Evolutionary conservation across 2,329 filamentous ascomycete species (phyloP), one percentile per base, ranked within the genome.

Genomic region (Xylaria sp.): DNA sequence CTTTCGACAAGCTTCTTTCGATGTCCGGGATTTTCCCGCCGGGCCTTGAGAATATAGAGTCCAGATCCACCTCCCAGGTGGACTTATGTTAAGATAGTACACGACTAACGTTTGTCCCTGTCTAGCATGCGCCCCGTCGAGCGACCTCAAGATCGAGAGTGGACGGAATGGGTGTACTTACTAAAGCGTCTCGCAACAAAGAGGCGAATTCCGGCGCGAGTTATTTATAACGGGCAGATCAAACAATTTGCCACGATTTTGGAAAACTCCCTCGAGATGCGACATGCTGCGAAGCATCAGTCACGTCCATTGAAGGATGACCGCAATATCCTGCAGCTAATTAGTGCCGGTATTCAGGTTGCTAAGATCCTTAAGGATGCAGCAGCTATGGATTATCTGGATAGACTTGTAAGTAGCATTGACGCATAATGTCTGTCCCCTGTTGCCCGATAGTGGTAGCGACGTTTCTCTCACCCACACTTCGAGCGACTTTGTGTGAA

Each of bases 121-220:
- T 48, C 29, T 51, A 73, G 71, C 79, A 94, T 94, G 87, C 88
- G 92, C 73, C 91, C 91, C 1, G 78, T 79, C 29, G 76, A 79
- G 68, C 72, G 76, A 63, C 78, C 78, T 3, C 76, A 78, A 58
- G 78, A 79, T 64, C 75, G 77, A 70, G 93, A 96, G 80, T 97
- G 93, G 93, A 95, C 92, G 54, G 93, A 97, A 82, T 97, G 93
- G 93, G 93, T 95, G 65, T 93, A 94, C 79, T 87, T 97, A 67
- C 85, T 97, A 73, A 96, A 96, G 82, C 87, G 93, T 59, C 86
- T 97, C 67, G 93, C 93, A 37, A 97, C 93, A 40, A 96, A 95
- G 83, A 88, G 93, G 73, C 89, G 93, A 70, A 95, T 97, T 74
- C 93, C 93, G 5, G 92, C 93, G 55, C 86, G 93, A 65, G 92